A percentile compares a stretch with the other conserved stretches of the same genome.
These are phyloP conservation scores for Tolypocladium inflatum DNA, from an alignment of 2,329 filamentous ascomycete species.

Conservation along the genomic window DNA sequence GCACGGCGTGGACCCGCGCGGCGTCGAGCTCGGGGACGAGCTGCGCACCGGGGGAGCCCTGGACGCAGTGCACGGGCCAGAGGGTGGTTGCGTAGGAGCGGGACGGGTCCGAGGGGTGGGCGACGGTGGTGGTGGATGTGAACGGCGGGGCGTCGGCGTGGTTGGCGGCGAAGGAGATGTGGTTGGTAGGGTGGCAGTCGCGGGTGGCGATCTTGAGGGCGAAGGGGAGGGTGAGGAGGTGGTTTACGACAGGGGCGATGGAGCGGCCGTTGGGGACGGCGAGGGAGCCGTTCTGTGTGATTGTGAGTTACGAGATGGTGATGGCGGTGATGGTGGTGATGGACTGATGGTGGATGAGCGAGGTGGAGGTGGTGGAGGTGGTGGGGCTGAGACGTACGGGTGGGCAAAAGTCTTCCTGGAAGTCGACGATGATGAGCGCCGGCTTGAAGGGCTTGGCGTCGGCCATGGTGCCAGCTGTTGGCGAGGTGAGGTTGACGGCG, in stretches of 20 bases:
- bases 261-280: constrained; percentile 66
- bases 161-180: constrained; percentile 83
- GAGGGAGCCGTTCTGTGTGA: constrained; percentile 64
- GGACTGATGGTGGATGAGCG: not conserved
- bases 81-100: constrained; percentile 60
- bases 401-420: constrained; percentile 92
- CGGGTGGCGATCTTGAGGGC: constrained; percentile 72
- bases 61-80: constrained; percentile 89
- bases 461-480: not conserved
- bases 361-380: not conserved
- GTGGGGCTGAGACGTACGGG: constrained; percentile 43
- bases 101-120: constrained; percentile 53
- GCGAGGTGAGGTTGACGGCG: not conserved
- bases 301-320: not conserved
- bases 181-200: constrained; percentile 77
- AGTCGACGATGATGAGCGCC: constrained; percentile 65
- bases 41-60: constrained; percentile 60
- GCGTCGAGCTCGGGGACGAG: constrained; percentile 63
- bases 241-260: constrained; percentile 64
- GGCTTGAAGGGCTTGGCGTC: constrained; percentile 28
- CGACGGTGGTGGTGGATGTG: constrained; percentile 51
- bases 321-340: not conserved
- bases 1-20: constrained; percentile 48
- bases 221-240: constrained; percentile 64
- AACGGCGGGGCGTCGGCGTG: constrained; percentile 63